These are phyloP conservation scores for Sphaerulina musiva DNA, from an alignment of 2,329 filamentous ascomycete genomes.

Conservation along the genomic window DNA sequence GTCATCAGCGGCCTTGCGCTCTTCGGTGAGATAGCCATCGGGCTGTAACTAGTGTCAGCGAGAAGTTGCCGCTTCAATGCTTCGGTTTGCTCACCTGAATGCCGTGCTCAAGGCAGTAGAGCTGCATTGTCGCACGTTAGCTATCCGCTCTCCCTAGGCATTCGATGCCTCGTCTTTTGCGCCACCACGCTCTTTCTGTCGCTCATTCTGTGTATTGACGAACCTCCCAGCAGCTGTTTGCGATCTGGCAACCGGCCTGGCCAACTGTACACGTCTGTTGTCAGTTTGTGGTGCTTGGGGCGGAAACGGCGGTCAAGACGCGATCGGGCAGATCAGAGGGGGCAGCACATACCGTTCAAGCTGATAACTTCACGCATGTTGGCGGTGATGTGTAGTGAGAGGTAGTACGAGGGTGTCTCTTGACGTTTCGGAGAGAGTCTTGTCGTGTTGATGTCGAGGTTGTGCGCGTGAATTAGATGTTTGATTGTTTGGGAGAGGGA, in stretches of 20 bases:
- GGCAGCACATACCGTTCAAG: constrained; percentile 76
- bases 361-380: constrained; percentile 99
- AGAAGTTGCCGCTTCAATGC: not conserved
- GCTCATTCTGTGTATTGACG: constrained; percentile 41
- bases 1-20: constrained; percentile 86
- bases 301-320: constrained; percentile 39
- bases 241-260: constrained; percentile 99
- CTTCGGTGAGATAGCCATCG: constrained; percentile 96
- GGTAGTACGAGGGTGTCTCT: constrained; percentile 18
- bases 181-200: constrained; percentile 7
- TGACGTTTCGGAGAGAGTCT: constrained; percentile 13
- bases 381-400: constrained; percentile 28
- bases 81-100: constrained; percentile 70
- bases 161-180: constrained; percentile 22
- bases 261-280: constrained; percentile 65
- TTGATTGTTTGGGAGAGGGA: not conserved
- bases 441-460: constrained; percentile 7
- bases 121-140: constrained; percentile 50
- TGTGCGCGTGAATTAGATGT: not conserved
- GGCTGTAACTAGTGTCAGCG: constrained; percentile 53
- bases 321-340: constrained; percentile 28
- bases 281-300: constrained; percentile 42
- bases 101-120: constrained; percentile 99
- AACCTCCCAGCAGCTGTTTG: constrained; percentile 99
- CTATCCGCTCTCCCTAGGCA: constrained; percentile 27